A percentile compares a stretch with the other conserved stretches of the same genome.
These are phyloP conservation scores for Backusella tuberculispora DNA, from an alignment of 192 early-diverging fungal species.

Conservation along the genomic window DNA sequence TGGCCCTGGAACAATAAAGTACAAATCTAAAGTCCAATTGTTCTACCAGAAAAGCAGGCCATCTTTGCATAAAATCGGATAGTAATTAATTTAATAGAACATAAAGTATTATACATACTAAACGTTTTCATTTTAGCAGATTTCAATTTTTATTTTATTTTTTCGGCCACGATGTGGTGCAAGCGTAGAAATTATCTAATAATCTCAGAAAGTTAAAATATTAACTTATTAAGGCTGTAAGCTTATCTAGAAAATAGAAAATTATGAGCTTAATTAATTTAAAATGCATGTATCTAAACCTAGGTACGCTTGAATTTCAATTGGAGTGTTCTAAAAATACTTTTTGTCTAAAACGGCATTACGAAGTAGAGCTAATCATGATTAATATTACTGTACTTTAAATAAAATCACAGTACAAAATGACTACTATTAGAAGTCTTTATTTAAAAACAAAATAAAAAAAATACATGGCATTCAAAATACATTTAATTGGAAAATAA, in stretches of 20 bases:
- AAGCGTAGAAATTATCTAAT: no score
- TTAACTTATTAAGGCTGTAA: not conserved
- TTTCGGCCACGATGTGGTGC: no score
- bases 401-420: not conserved
- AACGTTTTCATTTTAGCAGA: no score
- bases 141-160: no score
- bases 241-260: not conserved
- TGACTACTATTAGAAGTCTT: not conserved
- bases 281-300: not conserved
- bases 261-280: not conserved
- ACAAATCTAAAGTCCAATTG: not conserved
- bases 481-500: not conserved
- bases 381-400: not conserved
- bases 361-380: no score
- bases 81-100: no score
- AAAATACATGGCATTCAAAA: not conserved
- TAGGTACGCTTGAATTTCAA: not conserved
- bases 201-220: no score
- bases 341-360: not conserved
- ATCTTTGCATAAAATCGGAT: not conserved
- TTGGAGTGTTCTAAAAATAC: not conserved
- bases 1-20: not conserved
- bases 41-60: no score
- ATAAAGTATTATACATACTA: no score
- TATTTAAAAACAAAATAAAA: no score